Percentiles rank a stretch among this genome's conserved stretches.
phyloP scores from a whole-genome alignment of 23 red algal genomes.

The Agarophyton chilense region DNA sequence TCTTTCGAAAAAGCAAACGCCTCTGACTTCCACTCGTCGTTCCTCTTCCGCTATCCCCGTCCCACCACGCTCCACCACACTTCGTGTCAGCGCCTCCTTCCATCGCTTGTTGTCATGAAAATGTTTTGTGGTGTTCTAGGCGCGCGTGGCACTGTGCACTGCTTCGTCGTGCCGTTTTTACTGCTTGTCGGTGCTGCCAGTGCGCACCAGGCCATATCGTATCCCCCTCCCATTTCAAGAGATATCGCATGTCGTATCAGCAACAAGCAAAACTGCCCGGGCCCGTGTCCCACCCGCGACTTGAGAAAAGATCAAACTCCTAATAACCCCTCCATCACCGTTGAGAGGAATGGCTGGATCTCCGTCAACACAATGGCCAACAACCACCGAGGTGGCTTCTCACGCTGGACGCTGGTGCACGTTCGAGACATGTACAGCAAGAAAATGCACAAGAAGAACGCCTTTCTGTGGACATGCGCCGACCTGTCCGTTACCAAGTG shows the following conservation, averaged over 20 bases:
- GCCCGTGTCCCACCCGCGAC: slow-evolving; percentile 59
- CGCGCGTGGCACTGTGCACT: not conserved
- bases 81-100: too few relatives aligned
- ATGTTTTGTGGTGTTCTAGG: not conserved
- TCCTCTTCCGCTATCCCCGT: too few relatives aligned
- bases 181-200: not conserved
- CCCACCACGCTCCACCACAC: too few relatives aligned
- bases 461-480: slow-evolving; percentile 65
- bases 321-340: slow-evolving; percentile 44
- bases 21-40: too few relatives aligned
- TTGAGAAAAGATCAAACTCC: slow-evolving; percentile 31
- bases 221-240: slow-evolving; percentile 32
- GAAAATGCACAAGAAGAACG: slow-evolving; percentile 43
- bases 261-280: slow-evolving; percentile 66
- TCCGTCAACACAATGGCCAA: slow-evolving; percentile 37
- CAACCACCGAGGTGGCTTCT: slow-evolving; percentile 66
- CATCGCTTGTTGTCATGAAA: not conserved
- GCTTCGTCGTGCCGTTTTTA: not conserved
- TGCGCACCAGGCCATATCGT: slow-evolving; percentile 48
- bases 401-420: slow-evolving; percentile 56
- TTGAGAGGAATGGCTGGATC: slow-evolving; percentile 24
- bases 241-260: slow-evolving; percentile 53
- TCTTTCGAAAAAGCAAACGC: too few relatives aligned
- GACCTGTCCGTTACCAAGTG: slow-evolving; percentile 45
- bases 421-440: slow-evolving; percentile 55